These are phyloP conservation scores for Exserohilum rostratum DNA, from an alignment of 2,329 filamentous ascomycete species.

Conservation along the genomic window DNA sequence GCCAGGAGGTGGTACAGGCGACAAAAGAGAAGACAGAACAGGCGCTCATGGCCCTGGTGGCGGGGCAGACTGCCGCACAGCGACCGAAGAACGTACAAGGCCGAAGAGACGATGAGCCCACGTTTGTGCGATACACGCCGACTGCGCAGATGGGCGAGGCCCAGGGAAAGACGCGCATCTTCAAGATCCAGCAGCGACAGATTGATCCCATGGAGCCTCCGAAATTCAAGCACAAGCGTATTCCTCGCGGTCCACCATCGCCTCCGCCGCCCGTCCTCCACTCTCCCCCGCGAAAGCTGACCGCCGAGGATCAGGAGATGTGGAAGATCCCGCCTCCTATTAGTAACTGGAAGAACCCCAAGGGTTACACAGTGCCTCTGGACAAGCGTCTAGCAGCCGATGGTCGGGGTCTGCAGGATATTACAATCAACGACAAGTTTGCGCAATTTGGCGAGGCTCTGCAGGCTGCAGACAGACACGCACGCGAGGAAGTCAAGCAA, in stretches of 20 bases:
- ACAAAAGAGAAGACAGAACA: conserved; percentile 88
- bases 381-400: conserved; percentile 96
- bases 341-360: conserved; percentile 99
- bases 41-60: conserved; percentile 80
- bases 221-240: conserved; percentile 99
- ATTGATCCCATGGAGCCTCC: conserved; percentile 95
- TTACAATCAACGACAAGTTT: conserved; percentile 98
- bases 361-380: conserved; percentile 93
- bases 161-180: conserved; percentile 87
- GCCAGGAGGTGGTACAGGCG: conserved; percentile 79
- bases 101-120: conserved; percentile 80
- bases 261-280: conserved; percentile 95
- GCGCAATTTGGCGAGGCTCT: conserved; percentile 93
- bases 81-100: conserved; percentile 94
- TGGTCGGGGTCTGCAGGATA: conserved; percentile 87
- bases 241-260: conserved; percentile 87
- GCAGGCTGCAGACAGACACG: conserved; percentile 92
- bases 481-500: conserved; percentile 92
- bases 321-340: conserved; percentile 93
- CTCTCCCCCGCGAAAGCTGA: conserved; percentile 91
- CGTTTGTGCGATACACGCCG: conserved; percentile 93
- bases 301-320: conserved; percentile 93
- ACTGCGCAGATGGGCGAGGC: conserved; percentile 95
- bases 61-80: conserved; percentile 85
- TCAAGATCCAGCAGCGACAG: conserved; percentile 97